phyloP scores from a whole-genome alignment of 129 eudicot species.

The Rutidosis leptorrhynchoides region DNA sequence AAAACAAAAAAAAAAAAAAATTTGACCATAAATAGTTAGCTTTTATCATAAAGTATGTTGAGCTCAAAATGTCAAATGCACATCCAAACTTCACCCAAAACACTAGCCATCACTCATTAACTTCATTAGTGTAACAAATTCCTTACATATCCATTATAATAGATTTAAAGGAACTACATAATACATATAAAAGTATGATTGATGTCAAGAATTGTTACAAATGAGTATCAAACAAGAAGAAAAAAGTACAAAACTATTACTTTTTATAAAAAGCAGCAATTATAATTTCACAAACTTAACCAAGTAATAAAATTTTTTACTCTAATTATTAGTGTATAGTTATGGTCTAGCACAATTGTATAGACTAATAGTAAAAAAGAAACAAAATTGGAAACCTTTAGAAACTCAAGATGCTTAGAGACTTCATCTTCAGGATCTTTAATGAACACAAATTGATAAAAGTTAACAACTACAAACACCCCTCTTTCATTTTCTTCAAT shows the following conservation, averaged over 20 bases:
- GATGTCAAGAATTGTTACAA: background rate
- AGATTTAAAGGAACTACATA: too few relatives aligned
- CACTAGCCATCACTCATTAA: background rate
- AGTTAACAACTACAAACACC: constrained; percentile 74
- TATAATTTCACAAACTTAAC: background rate
- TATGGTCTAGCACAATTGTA: background rate
- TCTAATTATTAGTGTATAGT: too few relatives aligned
- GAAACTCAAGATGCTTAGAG: constrained; percentile 58
- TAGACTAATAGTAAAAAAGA: background rate
- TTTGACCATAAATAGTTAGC: background rate
- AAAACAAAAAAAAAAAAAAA: too few relatives aligned
- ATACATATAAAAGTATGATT: too few relatives aligned
- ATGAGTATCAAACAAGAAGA: background rate
- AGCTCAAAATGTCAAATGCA: background rate
- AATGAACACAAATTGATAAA: constrained; percentile 62
- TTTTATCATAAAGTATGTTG: background rate
- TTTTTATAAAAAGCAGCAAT: background rate
- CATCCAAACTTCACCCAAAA: constrained; percentile 1
- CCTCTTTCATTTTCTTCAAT: constrained; percentile 25
- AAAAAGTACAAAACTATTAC: background rate
- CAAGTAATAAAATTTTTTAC: background rate
- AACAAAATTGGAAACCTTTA: constrained; percentile 40
- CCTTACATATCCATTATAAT: background rate
- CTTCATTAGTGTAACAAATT: background rate
- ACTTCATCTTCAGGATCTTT: constrained; percentile 61